Percentiles rank a stretch among this genome's conserved stretches.
Evolutionary conservation across 108 stramenopile genomes (phyloP).

Genomic region (Nitzschia sp.): DNA sequence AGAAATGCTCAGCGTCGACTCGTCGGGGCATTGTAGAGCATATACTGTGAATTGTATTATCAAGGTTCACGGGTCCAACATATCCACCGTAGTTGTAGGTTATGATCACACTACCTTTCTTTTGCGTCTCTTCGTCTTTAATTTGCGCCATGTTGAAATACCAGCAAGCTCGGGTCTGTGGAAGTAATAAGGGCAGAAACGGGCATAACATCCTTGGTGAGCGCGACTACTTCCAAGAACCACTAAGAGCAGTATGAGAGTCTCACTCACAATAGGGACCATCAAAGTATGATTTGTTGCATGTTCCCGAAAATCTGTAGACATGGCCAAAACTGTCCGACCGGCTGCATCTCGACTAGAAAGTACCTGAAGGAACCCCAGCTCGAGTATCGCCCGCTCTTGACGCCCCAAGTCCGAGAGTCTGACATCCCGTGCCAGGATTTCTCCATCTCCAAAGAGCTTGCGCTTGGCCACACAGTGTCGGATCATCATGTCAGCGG

Average conservation of each 20-base stretch:
- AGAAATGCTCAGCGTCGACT: not conserved
- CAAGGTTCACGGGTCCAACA: not conserved
- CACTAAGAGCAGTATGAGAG: no score
- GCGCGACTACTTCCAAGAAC: not conserved
- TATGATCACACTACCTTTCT: slow-evolving; percentile 27
- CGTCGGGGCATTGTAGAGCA: not conserved
- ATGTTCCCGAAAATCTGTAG: not conserved
- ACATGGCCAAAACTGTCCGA: slow-evolving; percentile 6
- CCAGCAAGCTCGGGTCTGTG: not conserved
- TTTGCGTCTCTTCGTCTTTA: slow-evolving; percentile 22
- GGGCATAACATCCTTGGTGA: not conserved
- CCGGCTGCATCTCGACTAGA: slow-evolving; percentile 6
- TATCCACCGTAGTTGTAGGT: slow-evolving; percentile 1
- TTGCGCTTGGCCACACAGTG: slow-evolving; percentile 26
- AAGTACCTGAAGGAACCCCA: slow-evolving; percentile 3
- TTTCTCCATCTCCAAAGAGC: slow-evolving; percentile 31
- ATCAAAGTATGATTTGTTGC: not conserved
- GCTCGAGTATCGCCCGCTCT: not conserved
- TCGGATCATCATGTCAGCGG: slow-evolving; percentile 19
- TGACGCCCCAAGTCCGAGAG: not conserved
- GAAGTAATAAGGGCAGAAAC: no score
- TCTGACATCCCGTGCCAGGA: not conserved
- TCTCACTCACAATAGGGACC: slow-evolving; percentile 2
- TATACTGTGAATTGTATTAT: not conserved
- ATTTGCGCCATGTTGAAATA: slow-evolving; percentile 6